Base-by-base conservation (phyloP, 768 basidiomycete genomes). In the Trametes sanguinea region DNA sequence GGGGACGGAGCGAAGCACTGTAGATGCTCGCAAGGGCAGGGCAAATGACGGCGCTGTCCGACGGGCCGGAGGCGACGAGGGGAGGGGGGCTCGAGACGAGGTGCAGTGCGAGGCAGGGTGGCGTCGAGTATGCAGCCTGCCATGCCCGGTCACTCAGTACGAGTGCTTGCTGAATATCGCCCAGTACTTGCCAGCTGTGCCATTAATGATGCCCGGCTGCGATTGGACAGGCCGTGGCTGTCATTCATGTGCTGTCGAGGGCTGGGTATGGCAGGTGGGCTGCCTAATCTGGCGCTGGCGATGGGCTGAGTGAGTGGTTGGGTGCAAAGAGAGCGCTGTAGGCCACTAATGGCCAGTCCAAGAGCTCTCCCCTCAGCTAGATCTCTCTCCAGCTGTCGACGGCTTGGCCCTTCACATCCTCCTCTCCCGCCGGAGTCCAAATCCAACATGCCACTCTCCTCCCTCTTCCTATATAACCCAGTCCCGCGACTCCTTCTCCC, bases 31-130 rank as follows among this genome's bases (percentile, higher is more conserved):
- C 60, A 50, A 37, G n/a, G 46, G 50, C 39, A 55, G 30, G 22
- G 29, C 35, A 37, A 37, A 37, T 35, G 39, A 17, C 51, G 51
- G 45, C 10, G 35, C 22, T 3, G 35, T 59, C 62, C 62, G 62
- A 54, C 27, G 11, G 14, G 45, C 42, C 62, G 62, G 62, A 64
- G 57, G 54, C 57, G 62, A 60, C 57, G 40, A 11, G 44, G 35
- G 37, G 45, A 45, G 44, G 22, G 27, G 27, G 22, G 22, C 22
- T 22, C 22, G 22, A 22, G 45, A 22, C 8, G 45, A 27, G 22
- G 3, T 4, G 48, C 27, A 9, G 4, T 14, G 48, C 46, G 48
- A 50, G 4, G 11, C 3, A 27, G 44, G 17, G 22, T 48, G 47
- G 27, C 11, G 22, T 30, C 27, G n/a, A 13, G 14, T 16, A 14